phyloP scores from a whole-genome alignment of 2,329 filamentous ascomycete genomes.

The Paecilomyces fulvus region DNA sequence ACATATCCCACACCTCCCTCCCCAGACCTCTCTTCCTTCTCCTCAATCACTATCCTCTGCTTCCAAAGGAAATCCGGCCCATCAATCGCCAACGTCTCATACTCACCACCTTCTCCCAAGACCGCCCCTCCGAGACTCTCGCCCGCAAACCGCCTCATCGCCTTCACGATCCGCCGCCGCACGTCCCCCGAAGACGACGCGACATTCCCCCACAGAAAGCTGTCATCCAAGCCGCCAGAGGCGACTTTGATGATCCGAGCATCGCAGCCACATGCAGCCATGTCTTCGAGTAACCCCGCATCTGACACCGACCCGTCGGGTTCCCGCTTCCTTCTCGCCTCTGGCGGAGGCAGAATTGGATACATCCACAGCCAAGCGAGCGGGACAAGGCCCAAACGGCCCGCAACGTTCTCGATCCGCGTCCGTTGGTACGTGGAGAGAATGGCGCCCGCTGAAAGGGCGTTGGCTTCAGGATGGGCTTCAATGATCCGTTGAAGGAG shows the following conservation, averaged over 20 bases:
- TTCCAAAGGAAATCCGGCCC: slow-evolving; percentile 69
- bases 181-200: slow-evolving; percentile 41
- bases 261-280: slow-evolving; percentile 68
- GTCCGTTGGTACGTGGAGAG: slow-evolving; percentile 93
- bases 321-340: slow-evolving; percentile 10
- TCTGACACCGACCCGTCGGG: slow-evolving; percentile 11
- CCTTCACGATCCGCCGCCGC: slow-evolving; percentile 41
- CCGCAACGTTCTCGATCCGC: slow-evolving; percentile 82
- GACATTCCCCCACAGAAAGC: slow-evolving; percentile 73
- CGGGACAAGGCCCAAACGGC: slow-evolving; percentile 72
- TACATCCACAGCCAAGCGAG: slow-evolving; percentile 92
- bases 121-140: slow-evolving; percentile 58
- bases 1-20: slow-evolving; percentile 73
- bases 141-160: slow-evolving; percentile 49
- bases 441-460: slow-evolving; percentile 83
- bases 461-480: slow-evolving; percentile 71
- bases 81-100: slow-evolving; percentile 82
- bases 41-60: slow-evolving; percentile 56
- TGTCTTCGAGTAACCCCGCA: slow-evolving; percentile 62
- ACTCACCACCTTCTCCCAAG: slow-evolving; percentile 89
- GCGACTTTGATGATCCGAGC: slow-evolving; percentile 94
- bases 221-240: slow-evolving; percentile 75
- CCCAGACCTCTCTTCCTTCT: slow-evolving; percentile 50
- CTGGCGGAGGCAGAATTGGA: slow-evolving; percentile 55
- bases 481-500: slow-evolving; percentile 60